Conservation (phyloP, 2,329 filamentous ascomycete species). For the Venturia aucupariae region DNA sequence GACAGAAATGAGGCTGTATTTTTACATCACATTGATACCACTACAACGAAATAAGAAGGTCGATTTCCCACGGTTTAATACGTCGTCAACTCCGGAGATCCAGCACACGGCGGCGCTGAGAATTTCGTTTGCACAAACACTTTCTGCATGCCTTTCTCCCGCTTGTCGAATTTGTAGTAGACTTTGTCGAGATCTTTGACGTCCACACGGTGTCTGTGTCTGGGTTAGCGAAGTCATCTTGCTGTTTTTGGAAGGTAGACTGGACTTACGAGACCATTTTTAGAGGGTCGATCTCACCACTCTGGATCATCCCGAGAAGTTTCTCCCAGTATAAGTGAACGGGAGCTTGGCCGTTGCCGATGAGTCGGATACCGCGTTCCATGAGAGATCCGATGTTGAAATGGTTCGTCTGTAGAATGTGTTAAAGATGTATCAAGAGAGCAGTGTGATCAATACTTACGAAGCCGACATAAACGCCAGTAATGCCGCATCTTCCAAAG, state of each 20-base stretch:
- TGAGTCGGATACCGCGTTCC: constrained; percentile 77
- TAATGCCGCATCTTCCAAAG: constrained; percentile 67
- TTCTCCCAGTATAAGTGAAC: constrained; percentile 80
- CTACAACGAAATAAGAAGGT: background rate
- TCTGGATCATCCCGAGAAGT: constrained; percentile 58
- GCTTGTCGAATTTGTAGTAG: constrained; percentile 58
- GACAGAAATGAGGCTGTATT: background rate
- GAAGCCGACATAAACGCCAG: constrained; percentile 58
- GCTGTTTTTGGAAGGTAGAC: background rate
- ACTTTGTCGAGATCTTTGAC: constrained; percentile 42
- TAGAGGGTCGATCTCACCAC: constrained; percentile 60
- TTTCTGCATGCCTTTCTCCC: constrained; percentile 70
- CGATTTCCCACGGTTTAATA: background rate
- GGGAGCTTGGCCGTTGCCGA: constrained; percentile 59
- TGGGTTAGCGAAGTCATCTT: background rate
- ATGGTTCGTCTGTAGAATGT: constrained; percentile 53
- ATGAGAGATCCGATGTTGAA: constrained; percentile 78
- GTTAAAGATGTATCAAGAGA: constrained; percentile 13
- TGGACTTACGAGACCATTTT: constrained; percentile 53
- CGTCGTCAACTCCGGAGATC: constrained; percentile 42
- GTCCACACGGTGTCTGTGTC: constrained; percentile 52
- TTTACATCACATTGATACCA: too few species aligned
- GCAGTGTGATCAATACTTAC: constrained; percentile 28
- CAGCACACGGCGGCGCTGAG: constrained; percentile 41
- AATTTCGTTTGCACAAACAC: constrained; percentile 57